A percentile compares a stretch with the other conserved stretches of the same genome.
Conservation (phyloP, 306 rosid genomes). For the Acacia confusa region DNA sequence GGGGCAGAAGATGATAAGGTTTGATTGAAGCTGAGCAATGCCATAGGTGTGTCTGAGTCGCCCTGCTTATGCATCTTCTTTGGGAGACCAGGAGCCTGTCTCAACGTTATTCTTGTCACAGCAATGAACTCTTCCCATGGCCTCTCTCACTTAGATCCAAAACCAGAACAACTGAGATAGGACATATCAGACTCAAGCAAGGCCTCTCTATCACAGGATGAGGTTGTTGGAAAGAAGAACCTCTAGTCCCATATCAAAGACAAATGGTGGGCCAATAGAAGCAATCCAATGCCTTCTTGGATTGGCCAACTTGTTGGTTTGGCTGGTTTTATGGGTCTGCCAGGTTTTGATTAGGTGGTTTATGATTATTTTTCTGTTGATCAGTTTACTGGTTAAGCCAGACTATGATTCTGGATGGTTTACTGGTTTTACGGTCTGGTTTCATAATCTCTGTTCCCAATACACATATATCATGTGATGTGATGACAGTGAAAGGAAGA, state of each 20-base stretch:
- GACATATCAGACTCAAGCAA: not conserved
- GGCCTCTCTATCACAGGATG: not conserved
- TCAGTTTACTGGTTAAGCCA: not conserved
- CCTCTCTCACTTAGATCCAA: not conserved
- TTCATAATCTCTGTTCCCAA: not conserved
- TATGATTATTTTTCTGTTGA: not conserved
- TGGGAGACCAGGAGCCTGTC: not conserved
- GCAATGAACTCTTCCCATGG: not conserved
- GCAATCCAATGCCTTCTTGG: not conserved
- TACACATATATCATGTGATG: constrained; percentile 2
- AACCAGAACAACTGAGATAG: not conserved
- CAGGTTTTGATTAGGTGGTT: not conserved
- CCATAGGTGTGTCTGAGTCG: constrained; percentile 34
- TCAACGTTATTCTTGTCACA: not conserved
- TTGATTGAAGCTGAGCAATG: constrained; percentile 36
- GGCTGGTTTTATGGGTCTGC: not conserved
- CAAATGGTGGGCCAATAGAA: not conserved
- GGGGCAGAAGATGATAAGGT: constrained; percentile 30
- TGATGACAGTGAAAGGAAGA: not conserved
- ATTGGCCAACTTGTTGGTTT: not conserved
- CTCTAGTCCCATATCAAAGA: not conserved
- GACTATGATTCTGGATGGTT: not conserved
- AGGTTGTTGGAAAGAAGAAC: not conserved
- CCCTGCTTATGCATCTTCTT: not conserved
- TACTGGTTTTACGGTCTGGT: not conserved